These are phyloP conservation scores for Pichia cephalocereana DNA, from an alignment of 805 yeast genomes.

Conservation along the genomic window DNA sequence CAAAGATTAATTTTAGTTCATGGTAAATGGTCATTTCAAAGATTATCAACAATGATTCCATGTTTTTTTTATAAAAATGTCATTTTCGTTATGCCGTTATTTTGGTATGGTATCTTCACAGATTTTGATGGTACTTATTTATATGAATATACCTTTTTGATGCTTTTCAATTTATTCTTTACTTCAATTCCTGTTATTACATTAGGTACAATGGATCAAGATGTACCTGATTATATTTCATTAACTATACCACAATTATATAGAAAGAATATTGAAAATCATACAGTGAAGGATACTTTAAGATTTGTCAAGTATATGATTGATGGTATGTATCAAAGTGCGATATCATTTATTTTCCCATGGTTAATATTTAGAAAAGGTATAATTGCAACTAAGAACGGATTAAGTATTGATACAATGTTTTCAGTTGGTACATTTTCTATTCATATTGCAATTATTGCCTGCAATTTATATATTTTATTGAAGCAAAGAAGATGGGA, in stretches of 20 bases:
- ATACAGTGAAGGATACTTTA: conserved; percentile 51
- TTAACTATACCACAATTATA: conserved; percentile 64
- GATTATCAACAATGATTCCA: conserved; percentile 71
- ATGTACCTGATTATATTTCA: conserved; percentile 56
- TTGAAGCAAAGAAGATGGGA: conserved; percentile 74
- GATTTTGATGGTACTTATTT: conserved; percentile 69
- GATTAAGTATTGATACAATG: conserved; percentile 52
- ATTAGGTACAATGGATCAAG: conserved; percentile 68
- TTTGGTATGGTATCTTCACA: conserved; percentile 67
- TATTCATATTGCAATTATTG: conserved; percentile 49
- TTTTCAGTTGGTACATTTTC: conserved; percentile 64
- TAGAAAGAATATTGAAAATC: conserved; percentile 48
- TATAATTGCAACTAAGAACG: conserved; percentile 32
- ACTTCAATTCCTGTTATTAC: conserved; percentile 73
- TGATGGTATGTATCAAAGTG: conserved; percentile 69
- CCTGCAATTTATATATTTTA: conserved; percentile 59
- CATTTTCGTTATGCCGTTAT: conserved; percentile 61
- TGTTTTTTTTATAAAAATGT: conserved; percentile 72
- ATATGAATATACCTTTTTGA: conserved; percentile 68
- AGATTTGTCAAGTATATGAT: conserved; percentile 54
- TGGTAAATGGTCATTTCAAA: conserved; percentile 76
- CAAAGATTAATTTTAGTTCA: conserved; percentile 60
- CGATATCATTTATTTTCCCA: conserved; percentile 58
- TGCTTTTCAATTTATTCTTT: conserved; percentile 73
- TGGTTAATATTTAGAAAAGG: conserved; percentile 46